Evolutionary conservation across 2,329 filamentous ascomycete species (phyloP), one percentile per base, ranked within the genome.

Genomic region (Colletotrichum simmondsii): DNA sequence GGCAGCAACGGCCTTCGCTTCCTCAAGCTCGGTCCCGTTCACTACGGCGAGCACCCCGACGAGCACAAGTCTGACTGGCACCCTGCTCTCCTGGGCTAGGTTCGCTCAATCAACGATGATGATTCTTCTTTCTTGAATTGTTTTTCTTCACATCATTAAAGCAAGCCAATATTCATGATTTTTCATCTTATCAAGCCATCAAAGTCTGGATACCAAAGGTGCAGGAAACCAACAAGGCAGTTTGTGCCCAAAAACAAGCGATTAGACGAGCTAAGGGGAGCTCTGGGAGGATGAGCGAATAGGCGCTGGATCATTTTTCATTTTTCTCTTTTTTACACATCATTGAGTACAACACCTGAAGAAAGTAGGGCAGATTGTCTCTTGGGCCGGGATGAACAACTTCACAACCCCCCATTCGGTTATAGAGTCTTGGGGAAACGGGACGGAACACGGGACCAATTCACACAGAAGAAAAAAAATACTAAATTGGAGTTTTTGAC

Each of bases 1-100:
- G 78, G 77, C 68, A 75, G 76, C 49, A 77, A 77, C 22, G 80
- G 84, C 74, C 82, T 84, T 76, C 85, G 86, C 71, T 88, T 92
- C 80, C 87, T 92, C 76, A 92, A 91, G 85, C 88, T 92, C 71
- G 88, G 89, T 28, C 90, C 90, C 42, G 90, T 92, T 72, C 89
- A 92, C 86, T 91, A 86, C 81, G 90, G 90, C 75, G 89, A 89
- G 84, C 88, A 90, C 81, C 82, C 83, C 26, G 89, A 85, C 74
- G 88, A 87, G 68, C 84, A 89, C 83, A 86, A 89, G 83, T 85
- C 83, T 58, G 72, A 74, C 53, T 74, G 72, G 72, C 52, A 74
- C 63, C 68, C 68, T 24, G 71, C 62, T 16, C 68, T 73, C 19
- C 46, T 64, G 42, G 58, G 59, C 46, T 72, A 70, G 11, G 37